These are phyloP conservation scores for Globisporangium nodosum DNA, from an alignment of 352 stramenopile species.

Conservation along the genomic window DNA sequence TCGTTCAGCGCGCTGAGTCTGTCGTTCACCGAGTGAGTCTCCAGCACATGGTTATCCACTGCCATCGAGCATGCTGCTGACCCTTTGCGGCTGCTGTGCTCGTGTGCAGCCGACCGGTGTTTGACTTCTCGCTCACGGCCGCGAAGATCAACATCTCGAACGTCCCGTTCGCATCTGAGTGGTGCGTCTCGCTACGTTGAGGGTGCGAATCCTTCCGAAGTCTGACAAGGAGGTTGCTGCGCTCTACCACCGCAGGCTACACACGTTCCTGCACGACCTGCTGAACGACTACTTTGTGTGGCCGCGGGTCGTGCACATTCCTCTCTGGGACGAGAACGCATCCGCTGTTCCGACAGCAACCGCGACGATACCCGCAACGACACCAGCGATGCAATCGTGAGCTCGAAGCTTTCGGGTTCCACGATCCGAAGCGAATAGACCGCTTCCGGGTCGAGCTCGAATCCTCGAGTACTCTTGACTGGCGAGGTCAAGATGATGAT, in stretches of 20 bases:
- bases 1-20: slow-evolving; percentile 36
- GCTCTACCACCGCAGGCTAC: slow-evolving; percentile 30
- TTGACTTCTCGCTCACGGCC: slow-evolving; percentile 75
- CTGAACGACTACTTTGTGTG: slow-evolving; percentile 75
- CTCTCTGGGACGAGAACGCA: slow-evolving; percentile 56
- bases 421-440: no score
- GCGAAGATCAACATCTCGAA: slow-evolving; percentile 84
- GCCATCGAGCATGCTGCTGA: background rate
- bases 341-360: background rate
- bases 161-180: slow-evolving; percentile 76
- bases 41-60: background rate
- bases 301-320: slow-evolving; percentile 63
- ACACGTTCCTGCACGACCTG: slow-evolving; percentile 72
- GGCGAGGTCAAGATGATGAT: no score
- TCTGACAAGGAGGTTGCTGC: background rate
- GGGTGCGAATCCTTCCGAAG: background rate
- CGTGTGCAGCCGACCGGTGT: slow-evolving; percentile 40
- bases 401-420: background rate
- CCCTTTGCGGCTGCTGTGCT: background rate
- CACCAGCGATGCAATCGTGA: background rate
- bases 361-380: background rate
- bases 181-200: slow-evolving; percentile 23
- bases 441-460: no score
- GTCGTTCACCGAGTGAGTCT: slow-evolving; percentile 62
- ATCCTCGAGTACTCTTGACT: no score